phyloP scores from a whole-genome alignment of 2,329 filamentous ascomycete species.

The Aspergillus ibericus region DNA sequence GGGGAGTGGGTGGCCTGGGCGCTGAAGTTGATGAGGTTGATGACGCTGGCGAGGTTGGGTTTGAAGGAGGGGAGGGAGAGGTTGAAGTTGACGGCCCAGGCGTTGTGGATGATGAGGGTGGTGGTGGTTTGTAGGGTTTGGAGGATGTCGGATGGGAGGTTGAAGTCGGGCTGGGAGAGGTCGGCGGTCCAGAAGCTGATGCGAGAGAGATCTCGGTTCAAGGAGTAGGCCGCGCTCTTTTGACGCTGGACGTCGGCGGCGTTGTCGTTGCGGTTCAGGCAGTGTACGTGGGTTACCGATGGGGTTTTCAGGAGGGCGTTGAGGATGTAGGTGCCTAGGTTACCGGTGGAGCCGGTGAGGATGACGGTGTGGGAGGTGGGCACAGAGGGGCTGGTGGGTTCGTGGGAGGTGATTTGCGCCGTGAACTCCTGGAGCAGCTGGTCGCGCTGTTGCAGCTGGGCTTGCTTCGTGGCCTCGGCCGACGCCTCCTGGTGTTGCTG shows the following conservation, averaged over 20 bases:
- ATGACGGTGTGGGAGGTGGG: constrained; percentile 22
- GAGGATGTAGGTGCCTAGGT: constrained; percentile 22
- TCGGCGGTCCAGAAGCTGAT: constrained; percentile 19
- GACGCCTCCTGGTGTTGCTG: constrained; percentile 11
- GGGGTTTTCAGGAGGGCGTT: constrained; percentile 8
- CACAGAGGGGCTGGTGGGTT: not conserved
- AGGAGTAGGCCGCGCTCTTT: not conserved
- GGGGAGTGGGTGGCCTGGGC: not conserved
- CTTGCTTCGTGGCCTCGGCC: constrained; percentile 1
- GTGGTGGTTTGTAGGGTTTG: constrained; percentile 8
- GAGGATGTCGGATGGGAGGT: constrained; percentile 8
- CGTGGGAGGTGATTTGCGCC: not conserved
- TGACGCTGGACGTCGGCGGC: not conserved
- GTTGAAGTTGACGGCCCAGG: constrained; percentile 41
- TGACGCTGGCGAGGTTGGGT: constrained; percentile 51
- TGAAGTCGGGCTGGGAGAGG: constrained; percentile 16
- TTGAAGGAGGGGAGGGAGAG: constrained; percentile 51
- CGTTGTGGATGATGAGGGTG: constrained; percentile 23
- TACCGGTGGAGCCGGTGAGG: constrained; percentile 33
- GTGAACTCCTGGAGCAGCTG: constrained; percentile 7
- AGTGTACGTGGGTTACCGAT: constrained; percentile 18
- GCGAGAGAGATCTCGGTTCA: constrained; percentile 1
- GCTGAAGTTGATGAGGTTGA: constrained; percentile 31
- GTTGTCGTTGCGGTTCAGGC: constrained; percentile 24
- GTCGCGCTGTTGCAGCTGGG: constrained; percentile 7